phyloP scores from a whole-genome alignment of 306 rosid species.

The Cucumis melo region DNA sequence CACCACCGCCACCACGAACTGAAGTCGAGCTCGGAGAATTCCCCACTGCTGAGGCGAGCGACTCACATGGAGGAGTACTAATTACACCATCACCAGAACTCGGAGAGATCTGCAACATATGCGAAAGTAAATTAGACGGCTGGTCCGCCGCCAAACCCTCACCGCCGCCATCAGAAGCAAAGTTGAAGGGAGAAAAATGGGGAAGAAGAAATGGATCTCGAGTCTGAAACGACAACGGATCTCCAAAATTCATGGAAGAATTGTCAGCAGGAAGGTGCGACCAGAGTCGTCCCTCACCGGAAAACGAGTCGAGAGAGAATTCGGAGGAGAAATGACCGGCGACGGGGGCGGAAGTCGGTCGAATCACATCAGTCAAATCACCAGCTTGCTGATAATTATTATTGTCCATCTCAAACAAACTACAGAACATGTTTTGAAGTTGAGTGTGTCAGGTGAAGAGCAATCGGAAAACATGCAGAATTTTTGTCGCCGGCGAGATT shows the following conservation, averaged over 20 bases:
- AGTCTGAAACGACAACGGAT: conserved; percentile 42
- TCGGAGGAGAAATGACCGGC: neutral
- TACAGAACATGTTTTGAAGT: conserved; percentile 31
- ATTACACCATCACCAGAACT: conserved; percentile 9
- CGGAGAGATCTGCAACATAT: conserved; percentile 88
- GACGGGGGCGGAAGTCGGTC: conserved; percentile 15
- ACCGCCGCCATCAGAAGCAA: neutral
- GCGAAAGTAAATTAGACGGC: conserved; percentile 51
- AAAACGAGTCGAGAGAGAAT: neutral
- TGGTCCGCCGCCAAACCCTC: conserved; percentile 1
- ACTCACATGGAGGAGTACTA: neutral
- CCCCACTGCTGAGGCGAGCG: neutral
- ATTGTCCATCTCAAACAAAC: conserved; percentile 52
- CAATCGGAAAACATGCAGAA: neutral
- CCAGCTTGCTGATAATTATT: conserved; percentile 28
- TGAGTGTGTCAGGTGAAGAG: neutral
- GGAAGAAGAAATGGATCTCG: conserved; percentile 63
- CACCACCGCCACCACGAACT: neutral
- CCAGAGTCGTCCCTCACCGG: neutral
- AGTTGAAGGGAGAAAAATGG: conserved; percentile 6
- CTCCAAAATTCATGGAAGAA: conserved; percentile 48
- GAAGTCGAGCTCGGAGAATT: neutral
- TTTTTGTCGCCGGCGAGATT: neutral
- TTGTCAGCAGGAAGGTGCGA: neutral
- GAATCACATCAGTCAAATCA: conserved; percentile 68